phyloP scores from a whole-genome alignment of 495 filamentous ascomycete genomes.

The Penicillium chermesinum region DNA sequence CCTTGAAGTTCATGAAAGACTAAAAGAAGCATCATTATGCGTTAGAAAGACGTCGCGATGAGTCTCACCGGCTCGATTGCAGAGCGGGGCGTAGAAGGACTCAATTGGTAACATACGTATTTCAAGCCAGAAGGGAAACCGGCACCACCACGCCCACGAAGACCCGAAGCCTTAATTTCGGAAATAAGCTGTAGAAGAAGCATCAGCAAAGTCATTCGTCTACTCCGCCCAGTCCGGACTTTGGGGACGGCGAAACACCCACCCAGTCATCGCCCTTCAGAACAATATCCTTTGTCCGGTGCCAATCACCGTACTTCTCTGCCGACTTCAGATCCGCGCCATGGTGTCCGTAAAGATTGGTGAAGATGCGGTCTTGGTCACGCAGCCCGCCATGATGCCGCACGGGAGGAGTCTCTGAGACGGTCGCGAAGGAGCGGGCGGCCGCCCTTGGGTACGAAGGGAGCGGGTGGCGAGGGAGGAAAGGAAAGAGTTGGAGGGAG shows the following conservation, averaged over 20 bases:
- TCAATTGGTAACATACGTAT: conserved; percentile 65
- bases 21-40: conserved; percentile 39
- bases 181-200: conserved; percentile 65
- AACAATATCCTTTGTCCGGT: conserved; percentile 98
- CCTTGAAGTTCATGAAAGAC: conserved; percentile 99
- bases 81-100: not conserved
- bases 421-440: conserved; percentile 73
- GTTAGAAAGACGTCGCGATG: conserved; percentile 1
- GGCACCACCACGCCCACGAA: conserved; percentile 93
- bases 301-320: conserved; percentile 99
- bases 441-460: conserved; percentile 50
- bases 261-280: conserved; percentile 97
- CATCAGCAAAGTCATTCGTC: conserved; percentile 19
- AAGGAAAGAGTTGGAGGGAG: conserved; percentile 46
- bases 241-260: conserved; percentile 20
- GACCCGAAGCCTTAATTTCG: conserved; percentile 92
- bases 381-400: conserved; percentile 75
- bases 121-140: conserved; percentile 97
- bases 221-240: conserved; percentile 5
- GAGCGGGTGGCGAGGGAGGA: conserved; percentile 51
- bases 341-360: conserved; percentile 93
- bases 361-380: conserved; percentile 98
- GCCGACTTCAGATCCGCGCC: conserved; percentile 84
- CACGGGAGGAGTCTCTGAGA: conserved; percentile 75
- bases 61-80: not conserved